Evolutionary conservation across 202 grass and related monocot genomes (phyloP).

Genomic region (Cymbopogon flexuosus): DNA sequence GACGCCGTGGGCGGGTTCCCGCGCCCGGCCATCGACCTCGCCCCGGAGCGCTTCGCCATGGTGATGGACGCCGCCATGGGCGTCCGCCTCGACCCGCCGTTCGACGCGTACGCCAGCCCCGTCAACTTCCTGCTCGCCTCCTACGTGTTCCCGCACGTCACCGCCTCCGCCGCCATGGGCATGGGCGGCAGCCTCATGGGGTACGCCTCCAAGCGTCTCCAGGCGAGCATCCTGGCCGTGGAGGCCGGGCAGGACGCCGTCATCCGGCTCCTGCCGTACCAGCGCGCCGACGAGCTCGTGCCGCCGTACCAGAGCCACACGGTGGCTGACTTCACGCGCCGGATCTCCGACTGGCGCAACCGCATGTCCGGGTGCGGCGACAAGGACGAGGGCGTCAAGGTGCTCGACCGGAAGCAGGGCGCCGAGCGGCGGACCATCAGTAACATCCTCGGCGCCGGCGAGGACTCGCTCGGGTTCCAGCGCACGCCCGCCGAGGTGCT

Average conservation of each 20-base stretch:
- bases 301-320: slow-evolving; percentile 52
- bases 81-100: slow-evolving; percentile 56
- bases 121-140: slow-evolving; percentile 81
- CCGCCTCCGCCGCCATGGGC: slow-evolving; percentile 49
- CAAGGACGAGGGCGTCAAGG: slow-evolving; percentile 65
- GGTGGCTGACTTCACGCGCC: slow-evolving; percentile 60
- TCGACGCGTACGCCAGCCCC: slow-evolving; percentile 50
- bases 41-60: slow-evolving; percentile 39
- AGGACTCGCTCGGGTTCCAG: slow-evolving; percentile 52
- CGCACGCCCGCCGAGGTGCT: slow-evolving; percentile 67
- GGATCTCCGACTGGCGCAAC: slow-evolving; percentile 59
- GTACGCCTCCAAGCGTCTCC: slow-evolving; percentile 44
- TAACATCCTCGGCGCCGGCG: slow-evolving; percentile 59
- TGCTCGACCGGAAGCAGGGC: slow-evolving; percentile 31
- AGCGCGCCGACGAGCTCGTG: slow-evolving; percentile 51
- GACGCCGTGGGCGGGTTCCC: slow-evolving; percentile 53
- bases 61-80: slow-evolving; percentile 70
- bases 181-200: slow-evolving; percentile 51
- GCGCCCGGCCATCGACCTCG: slow-evolving; percentile 59
- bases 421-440: slow-evolving; percentile 51
- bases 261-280: slow-evolving; percentile 60
- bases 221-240: slow-evolving; percentile 60
- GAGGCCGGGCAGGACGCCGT: slow-evolving; percentile 82
- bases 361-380: slow-evolving; percentile 41
- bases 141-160: slow-evolving; percentile 75